Conservation (phyloP, 345 rosid genomes). For the Eucalyptus tenuipes region DNA sequence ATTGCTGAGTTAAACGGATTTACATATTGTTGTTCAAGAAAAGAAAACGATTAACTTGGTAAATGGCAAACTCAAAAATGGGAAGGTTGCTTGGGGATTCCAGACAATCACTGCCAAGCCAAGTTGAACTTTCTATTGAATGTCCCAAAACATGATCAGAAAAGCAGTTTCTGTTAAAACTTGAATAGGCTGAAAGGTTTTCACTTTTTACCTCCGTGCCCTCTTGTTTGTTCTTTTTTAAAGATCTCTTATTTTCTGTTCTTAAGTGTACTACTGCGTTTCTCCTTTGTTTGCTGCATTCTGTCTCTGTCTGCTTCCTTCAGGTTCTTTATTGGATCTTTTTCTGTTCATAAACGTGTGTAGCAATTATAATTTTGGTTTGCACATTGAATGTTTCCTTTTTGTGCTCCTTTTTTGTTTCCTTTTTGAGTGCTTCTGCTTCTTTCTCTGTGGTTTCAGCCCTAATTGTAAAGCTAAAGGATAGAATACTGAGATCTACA, state of each 20-base stretch:
- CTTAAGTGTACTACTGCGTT: not conserved
- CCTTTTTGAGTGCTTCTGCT: not conserved
- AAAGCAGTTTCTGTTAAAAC: not conserved
- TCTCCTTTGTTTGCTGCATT: not conserved
- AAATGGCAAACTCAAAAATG: not conserved
- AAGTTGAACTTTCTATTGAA: not conserved
- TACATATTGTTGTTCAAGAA: not conserved
- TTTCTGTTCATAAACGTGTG: not conserved
- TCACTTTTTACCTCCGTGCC: not conserved
- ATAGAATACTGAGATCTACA: not conserved
- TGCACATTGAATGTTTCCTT: not conserved
- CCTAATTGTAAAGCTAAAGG: not conserved
- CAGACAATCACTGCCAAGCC: not conserved
- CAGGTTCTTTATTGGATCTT: not conserved
- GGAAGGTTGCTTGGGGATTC: not conserved
- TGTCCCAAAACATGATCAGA: not conserved
- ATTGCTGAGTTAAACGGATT: not conserved
- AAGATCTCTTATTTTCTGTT: not conserved
- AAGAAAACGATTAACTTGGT: not conserved
- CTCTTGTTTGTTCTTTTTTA: not conserved
- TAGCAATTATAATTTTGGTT: not conserved
- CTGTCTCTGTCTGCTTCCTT: not conserved
- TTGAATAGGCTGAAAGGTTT: not conserved
- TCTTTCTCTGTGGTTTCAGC: not conserved
- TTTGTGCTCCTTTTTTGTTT: not conserved